Evolutionary conservation across 306 rosid genomes (phyloP).

Genomic region (Myrica gale): DNA sequence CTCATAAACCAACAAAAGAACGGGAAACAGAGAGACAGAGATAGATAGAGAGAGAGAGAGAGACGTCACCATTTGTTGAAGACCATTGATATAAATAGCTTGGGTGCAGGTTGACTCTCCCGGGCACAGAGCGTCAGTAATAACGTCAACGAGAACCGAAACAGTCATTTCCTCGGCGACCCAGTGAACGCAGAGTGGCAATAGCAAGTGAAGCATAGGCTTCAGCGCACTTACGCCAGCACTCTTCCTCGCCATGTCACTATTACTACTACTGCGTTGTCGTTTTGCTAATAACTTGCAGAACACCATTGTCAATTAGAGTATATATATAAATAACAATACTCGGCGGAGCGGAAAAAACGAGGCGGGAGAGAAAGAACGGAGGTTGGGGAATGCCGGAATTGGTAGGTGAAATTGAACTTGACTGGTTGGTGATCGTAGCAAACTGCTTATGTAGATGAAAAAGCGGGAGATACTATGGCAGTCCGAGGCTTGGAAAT

Average conservation of each 20-base stretch:
- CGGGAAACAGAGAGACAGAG: not conserved
- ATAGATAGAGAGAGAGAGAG: no score
- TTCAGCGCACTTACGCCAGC: constrained; percentile 40
- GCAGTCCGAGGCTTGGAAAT: not conserved
- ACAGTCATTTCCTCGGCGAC: constrained; percentile 84
- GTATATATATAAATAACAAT: not conserved
- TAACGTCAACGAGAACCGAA: constrained; percentile 80
- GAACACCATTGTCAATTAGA: not conserved
- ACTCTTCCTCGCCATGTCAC: constrained; percentile 13
- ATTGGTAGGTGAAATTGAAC: not conserved
- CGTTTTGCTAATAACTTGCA: not conserved
- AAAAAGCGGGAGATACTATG: constrained; percentile 6
- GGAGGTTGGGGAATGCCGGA: not conserved
- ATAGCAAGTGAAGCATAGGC: constrained; percentile 63
- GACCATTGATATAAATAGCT: constrained; percentile 62
- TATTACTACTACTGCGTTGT: constrained; percentile 8
- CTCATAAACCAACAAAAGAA: not conserved
- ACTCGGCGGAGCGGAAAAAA: not conserved
- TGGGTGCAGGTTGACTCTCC: constrained; percentile 49
- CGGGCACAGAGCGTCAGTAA: constrained; percentile 60
- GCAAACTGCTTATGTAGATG: not conserved
- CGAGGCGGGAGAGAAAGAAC: not conserved
- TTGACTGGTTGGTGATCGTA: not conserved
- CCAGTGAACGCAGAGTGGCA: constrained; percentile 71
- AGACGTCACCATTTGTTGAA: constrained; percentile 61